Conservation (phyloP, 148 eudicot genomes). For the Arbutus unedo region DNA sequence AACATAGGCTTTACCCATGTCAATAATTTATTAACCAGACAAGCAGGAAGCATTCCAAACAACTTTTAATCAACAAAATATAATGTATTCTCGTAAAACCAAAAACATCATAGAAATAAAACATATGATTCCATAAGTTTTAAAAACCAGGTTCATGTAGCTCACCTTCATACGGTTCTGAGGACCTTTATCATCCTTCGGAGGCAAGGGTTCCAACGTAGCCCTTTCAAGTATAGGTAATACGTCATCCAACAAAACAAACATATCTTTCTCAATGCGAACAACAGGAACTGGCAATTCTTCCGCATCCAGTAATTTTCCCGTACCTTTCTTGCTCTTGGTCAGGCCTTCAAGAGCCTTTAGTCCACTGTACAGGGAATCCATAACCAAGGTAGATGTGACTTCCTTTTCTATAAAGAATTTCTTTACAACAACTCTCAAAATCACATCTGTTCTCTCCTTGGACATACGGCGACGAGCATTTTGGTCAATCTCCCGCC, state of each 20-base stretch:
- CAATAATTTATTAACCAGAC: not conserved
- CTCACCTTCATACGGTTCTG: conserved; percentile 94
- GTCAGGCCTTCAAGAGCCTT: conserved; percentile 87
- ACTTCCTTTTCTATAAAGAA: conserved; percentile 91
- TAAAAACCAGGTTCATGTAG: not conserved
- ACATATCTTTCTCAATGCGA: conserved; percentile 63
- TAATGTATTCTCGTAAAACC: not conserved
- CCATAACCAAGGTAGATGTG: conserved; percentile 93
- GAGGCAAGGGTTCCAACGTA: conserved; percentile 83
- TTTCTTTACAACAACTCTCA: conserved; percentile 70
- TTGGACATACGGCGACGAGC: conserved; percentile 66
- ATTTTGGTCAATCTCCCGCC: conserved; percentile 71
- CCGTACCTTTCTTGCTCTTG: conserved; percentile 57
- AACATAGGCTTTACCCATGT: not conserved
- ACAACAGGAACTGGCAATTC: conserved; percentile 68
- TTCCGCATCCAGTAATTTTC: conserved; percentile 56
- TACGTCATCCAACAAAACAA: conserved; percentile 83
- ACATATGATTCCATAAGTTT: not conserved
- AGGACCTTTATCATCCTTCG: conserved; percentile 94
- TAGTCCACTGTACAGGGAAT: conserved; percentile 90
- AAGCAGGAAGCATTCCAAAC: not conserved
- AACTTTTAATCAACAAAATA: not conserved
- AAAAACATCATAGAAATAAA: not conserved
- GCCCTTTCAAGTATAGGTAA: conserved; percentile 73
- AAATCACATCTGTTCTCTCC: conserved; percentile 63